A percentile compares a stretch with the other conserved stretches of the same genome.
phyloP scores from a whole-genome alignment of 352 stramenopile genomes.

The Peronospora destructor region DNA sequence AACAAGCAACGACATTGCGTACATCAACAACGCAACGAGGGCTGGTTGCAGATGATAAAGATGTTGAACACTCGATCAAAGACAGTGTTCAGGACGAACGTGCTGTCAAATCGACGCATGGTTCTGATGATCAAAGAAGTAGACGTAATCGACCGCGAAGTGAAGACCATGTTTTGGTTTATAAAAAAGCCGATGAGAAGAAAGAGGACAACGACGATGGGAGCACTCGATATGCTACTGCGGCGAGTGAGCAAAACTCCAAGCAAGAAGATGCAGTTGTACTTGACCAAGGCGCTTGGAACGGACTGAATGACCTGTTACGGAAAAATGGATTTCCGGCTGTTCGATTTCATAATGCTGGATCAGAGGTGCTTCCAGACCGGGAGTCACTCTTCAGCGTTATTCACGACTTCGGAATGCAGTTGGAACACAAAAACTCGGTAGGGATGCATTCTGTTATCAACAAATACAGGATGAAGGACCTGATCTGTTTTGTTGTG shows the following conservation, averaged over 20 bases:
- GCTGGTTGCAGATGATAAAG: conserved; percentile 15
- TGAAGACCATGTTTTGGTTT: conserved; percentile 7
- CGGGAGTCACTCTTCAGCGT: conserved; percentile 45
- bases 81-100: neutral
- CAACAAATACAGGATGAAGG: neutral
- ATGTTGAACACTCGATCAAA: neutral
- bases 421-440: conserved; percentile 65
- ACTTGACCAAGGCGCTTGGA: conserved; percentile 32
- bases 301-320: conserved; percentile 51
- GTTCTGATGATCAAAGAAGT: conserved; percentile 1
- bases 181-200: conserved; percentile 18
- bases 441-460: conserved; percentile 18
- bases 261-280: conserved; percentile 2
- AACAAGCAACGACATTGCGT: conserved; percentile 3
- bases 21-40: conserved; percentile 5
- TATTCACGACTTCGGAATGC: conserved; percentile 54
- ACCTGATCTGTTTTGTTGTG: conserved; percentile 9
- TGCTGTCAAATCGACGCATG: neutral
- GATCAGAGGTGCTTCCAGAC: conserved; percentile 29
- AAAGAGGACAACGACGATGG: conserved; percentile 12
- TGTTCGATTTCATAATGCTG: conserved; percentile 31
- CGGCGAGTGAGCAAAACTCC: neutral
- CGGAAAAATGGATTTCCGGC: conserved; percentile 48
- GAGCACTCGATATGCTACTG: neutral
- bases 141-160: conserved; percentile 6